phyloP scores from a whole-genome alignment of 2,329 filamentous ascomycete species.

The Ascochyta rabiei region DNA sequence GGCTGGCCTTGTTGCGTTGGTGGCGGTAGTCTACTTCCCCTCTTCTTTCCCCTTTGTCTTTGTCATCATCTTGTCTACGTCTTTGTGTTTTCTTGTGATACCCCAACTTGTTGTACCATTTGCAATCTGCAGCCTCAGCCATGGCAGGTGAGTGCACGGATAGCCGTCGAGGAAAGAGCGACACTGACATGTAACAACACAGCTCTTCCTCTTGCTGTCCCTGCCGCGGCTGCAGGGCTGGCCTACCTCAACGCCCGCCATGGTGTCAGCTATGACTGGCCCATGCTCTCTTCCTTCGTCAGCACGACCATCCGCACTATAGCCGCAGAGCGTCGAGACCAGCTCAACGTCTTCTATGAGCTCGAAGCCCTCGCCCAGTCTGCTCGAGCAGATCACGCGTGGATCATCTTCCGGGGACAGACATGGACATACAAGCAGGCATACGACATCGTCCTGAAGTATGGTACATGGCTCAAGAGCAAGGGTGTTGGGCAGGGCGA shows the following conservation, averaged over 20 bases:
- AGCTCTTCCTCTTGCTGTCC: conserved; percentile 39
- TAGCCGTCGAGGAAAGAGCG: neutral
- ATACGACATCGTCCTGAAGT: conserved; percentile 41
- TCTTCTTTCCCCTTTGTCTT: neutral
- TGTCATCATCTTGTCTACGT: neutral
- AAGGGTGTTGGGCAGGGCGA: conserved; percentile 44
- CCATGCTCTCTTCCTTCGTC: conserved; percentile 62
- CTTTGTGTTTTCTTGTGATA: conserved; percentile 2
- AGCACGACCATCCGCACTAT: conserved; percentile 53
- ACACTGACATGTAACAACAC: conserved; percentile 6
- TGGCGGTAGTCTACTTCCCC: neutral
- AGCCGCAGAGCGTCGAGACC: conserved; percentile 62
- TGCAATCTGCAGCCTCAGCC: neutral
- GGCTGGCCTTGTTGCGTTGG: conserved; percentile 7
- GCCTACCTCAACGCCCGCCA: conserved; percentile 73
- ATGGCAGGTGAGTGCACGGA: conserved; percentile 17
- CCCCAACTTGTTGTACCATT: neutral
- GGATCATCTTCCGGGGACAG: conserved; percentile 43
- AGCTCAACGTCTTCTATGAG: conserved; percentile 61
- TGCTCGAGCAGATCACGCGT: conserved; percentile 33
- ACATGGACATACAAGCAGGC: conserved; percentile 45
- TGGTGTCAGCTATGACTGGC: conserved; percentile 66
- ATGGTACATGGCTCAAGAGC: conserved; percentile 47
- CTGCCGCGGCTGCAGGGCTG: conserved; percentile 51
- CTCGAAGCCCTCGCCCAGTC: conserved; percentile 43